A percentile compares a stretch with the other conserved stretches of the same genome.
Conservation (phyloP, 2,329 filamentous ascomycete genomes). For the Daldinia sp. region DNA sequence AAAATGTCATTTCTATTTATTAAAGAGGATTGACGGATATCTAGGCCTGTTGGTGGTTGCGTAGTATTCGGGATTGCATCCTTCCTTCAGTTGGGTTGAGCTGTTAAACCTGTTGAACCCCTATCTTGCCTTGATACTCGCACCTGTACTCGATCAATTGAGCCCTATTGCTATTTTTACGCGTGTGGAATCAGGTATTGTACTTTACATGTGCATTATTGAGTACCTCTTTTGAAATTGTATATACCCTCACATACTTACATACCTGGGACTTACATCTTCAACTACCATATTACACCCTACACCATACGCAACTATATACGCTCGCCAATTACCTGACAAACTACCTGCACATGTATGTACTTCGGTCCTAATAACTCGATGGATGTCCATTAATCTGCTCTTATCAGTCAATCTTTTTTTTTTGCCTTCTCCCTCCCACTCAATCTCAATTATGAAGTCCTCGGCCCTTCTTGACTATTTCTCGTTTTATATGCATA, state of each 20-base stretch:
- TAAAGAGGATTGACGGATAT: slow-evolving; percentile 9
- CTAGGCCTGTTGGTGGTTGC: slow-evolving; percentile 5
- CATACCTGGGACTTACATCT: neutral
- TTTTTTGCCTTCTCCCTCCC: slow-evolving; percentile 2
- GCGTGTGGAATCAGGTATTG: neutral
- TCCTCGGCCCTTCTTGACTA: slow-evolving; percentile 34
- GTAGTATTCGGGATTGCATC: slow-evolving; percentile 15
- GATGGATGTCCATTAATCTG: slow-evolving; percentile 16
- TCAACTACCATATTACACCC: too few species aligned
- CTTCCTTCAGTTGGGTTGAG: slow-evolving; percentile 5
- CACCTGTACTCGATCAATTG: too few species aligned
- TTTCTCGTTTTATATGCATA: slow-evolving; percentile 26
- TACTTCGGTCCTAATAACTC: slow-evolving; percentile 25
- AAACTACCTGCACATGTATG: neutral
- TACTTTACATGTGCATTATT: neutral
- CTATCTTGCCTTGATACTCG: neutral
- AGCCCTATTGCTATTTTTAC: slow-evolving; percentile 8
- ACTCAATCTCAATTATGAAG: slow-evolving; percentile 12
- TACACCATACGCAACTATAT: too few species aligned
- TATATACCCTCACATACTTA: neutral
- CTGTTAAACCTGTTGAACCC: neutral
- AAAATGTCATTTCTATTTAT: slow-evolving; percentile 19
- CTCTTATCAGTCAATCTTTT: slow-evolving; percentile 30
- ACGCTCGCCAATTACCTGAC: too few species aligned
- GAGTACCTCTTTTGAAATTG: neutral